Evolutionary conservation across 2,329 filamentous ascomycete genomes (phyloP).

Genomic region (Hansfordia pulvinata): DNA sequence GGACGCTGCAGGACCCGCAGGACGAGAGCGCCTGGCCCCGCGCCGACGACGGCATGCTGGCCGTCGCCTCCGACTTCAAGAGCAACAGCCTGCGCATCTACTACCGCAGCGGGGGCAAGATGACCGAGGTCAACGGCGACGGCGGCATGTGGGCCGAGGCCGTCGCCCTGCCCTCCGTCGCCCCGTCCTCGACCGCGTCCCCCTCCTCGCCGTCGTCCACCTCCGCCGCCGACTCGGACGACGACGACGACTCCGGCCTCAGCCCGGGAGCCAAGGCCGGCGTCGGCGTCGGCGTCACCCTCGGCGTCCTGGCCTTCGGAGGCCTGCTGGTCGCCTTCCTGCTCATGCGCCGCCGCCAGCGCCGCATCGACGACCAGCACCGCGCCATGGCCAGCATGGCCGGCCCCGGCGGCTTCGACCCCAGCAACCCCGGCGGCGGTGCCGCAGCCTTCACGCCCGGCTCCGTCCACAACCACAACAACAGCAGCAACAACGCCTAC

Average conservation of each 20-base stretch:
- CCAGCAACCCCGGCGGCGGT: too few species aligned
- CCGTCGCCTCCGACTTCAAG: conserved; percentile 13
- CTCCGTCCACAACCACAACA: neutral
- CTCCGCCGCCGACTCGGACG: conserved; percentile 1
- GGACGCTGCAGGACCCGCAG: conserved; percentile 10
- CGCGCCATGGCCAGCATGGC: too few species aligned
- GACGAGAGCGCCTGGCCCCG: conserved; percentile 8
- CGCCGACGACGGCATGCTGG: conserved; percentile 12
- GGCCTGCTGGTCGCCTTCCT: conserved; percentile 14
- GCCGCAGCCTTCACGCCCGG: too few species aligned
- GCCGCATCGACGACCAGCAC: conserved; percentile 3
- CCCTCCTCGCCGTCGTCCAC: conserved; percentile 2
- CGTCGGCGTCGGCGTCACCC: conserved; percentile 18
- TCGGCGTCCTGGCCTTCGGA: conserved; percentile 17
- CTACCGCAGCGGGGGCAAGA: conserved; percentile 17
- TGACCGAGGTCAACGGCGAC: conserved; percentile 17
- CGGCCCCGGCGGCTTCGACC: too few species aligned
- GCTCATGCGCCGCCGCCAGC: conserved; percentile 13
- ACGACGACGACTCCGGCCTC: conserved; percentile 9
- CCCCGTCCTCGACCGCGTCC: conserved; percentile 7
- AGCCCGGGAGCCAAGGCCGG: conserved; percentile 20
- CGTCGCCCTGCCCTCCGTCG: conserved; percentile 11
- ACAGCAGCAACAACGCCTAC: too few species aligned
- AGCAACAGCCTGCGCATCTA: conserved; percentile 16
- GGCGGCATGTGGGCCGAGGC: conserved; percentile 15